Percentiles rank a stretch among this genome's conserved stretches.
Conservation (phyloP, 176 grass and related monocot species). For the Lolium multiflorum region DNA sequence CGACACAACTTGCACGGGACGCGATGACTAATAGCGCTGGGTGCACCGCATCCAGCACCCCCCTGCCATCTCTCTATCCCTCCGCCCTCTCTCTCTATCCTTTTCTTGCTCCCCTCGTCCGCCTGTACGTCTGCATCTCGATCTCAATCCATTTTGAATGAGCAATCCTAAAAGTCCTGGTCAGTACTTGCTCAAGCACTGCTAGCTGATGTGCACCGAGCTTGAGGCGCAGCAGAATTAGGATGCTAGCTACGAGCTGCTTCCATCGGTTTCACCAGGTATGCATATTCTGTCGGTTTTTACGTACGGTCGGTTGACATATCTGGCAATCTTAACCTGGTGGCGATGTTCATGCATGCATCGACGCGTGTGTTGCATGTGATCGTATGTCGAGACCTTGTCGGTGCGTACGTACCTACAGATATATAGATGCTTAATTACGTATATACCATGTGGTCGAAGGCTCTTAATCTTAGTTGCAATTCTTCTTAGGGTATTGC, state of each 20-base stretch:
- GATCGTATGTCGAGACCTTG: conserved; percentile 3
- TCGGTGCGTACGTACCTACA: neutral
- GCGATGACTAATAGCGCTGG: conserved; percentile 44
- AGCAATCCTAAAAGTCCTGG: neutral
- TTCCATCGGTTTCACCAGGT: conserved; percentile 46
- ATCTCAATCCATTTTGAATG: neutral
- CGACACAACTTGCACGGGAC: conserved; percentile 44
- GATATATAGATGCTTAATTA: neutral
- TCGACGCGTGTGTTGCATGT: conserved; percentile 34
- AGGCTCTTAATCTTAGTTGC: neutral
- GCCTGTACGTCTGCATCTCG: neutral
- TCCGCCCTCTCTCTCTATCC: neutral
- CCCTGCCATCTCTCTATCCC: neutral
- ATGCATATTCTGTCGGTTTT: neutral
- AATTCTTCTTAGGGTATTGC: neutral
- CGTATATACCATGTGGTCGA: neutral
- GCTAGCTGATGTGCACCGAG: neutral
- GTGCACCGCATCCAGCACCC: conserved; percentile 59
- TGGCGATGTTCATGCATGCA: neutral
- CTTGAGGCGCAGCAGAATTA: neutral
- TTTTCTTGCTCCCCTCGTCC: neutral
- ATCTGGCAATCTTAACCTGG: neutral
- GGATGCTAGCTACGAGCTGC: conserved; percentile 5
- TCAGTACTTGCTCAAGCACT: neutral
- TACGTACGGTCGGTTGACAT: conserved; percentile 12